A percentile compares a stretch with the other conserved stretches of the same genome.
Evolutionary conservation across 805 yeast species (phyloP).

Genomic region (Tetrapisispora pingtungensis): DNA sequence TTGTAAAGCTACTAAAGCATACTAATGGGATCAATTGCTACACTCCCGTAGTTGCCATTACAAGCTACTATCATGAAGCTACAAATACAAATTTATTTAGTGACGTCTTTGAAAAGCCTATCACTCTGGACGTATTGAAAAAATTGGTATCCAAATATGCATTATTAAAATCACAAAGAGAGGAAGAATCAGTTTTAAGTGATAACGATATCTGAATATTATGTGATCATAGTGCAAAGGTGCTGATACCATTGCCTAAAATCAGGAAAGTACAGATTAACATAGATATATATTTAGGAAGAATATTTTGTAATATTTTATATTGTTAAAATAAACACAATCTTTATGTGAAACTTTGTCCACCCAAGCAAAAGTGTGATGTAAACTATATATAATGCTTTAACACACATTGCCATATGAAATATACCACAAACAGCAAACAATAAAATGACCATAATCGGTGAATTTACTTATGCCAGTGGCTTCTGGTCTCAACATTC

Average conservation of each 20-base stretch:
- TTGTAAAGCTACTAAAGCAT: constrained; percentile 61
- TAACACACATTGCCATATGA: no score
- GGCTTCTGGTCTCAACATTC: no score
- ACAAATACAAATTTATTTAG: constrained; percentile 43
- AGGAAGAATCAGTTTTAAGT: constrained; percentile 25
- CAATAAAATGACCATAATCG: no score
- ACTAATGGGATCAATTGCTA: constrained; percentile 69
- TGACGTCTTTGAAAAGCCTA: constrained; percentile 68
- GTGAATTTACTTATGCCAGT: no score
- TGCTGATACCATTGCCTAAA: background rate
- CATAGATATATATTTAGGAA: no score
- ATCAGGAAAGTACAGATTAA: background rate
- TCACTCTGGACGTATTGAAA: constrained; percentile 18
- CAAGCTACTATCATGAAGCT: constrained; percentile 66
- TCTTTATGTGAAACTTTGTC: no score
- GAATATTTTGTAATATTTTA: no score
- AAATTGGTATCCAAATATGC: constrained; percentile 25
- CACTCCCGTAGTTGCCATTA: constrained; percentile 69
- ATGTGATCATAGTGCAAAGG: no score
- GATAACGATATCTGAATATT: constrained; percentile 23
- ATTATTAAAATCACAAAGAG: constrained; percentile 24
- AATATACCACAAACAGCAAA: no score
- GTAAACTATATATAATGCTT: no score
- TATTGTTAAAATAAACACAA: no score
- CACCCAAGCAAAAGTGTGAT: no score